phyloP scores from a whole-genome alignment of 345 rosid genomes.

The Alliaria petiolata region DNA sequence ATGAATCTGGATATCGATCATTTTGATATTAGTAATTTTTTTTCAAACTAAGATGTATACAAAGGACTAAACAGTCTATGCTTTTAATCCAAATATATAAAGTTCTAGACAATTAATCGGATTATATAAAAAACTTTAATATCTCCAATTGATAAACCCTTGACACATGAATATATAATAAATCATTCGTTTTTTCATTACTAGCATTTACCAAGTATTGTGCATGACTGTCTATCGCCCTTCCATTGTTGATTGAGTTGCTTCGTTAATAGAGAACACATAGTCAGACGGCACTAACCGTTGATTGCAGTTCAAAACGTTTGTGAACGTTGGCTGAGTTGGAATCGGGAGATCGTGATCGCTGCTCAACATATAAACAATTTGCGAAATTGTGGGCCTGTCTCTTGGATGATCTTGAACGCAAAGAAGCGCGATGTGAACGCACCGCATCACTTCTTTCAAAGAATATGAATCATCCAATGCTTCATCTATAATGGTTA shows the following conservation, averaged over 20 bases:
- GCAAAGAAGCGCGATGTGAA: slow-evolving; percentile 14
- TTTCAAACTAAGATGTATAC: no score
- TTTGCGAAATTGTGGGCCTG: background rate
- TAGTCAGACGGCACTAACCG: background rate
- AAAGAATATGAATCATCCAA: background rate
- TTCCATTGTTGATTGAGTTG: slow-evolving; percentile 3
- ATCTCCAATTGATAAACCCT: no score
- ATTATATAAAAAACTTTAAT: no score
- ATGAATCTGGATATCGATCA: no score
- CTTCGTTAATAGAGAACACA: background rate
- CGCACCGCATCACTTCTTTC: background rate
- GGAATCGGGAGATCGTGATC: slow-evolving; percentile 1
- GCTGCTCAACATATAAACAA: slow-evolving; percentile 1
- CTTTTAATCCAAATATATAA: no score
- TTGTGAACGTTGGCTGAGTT: slow-evolving; percentile 10
- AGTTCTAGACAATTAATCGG: no score
- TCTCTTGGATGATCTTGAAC: slow-evolving; percentile 12
- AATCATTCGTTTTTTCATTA: no score
- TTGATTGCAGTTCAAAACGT: background rate
- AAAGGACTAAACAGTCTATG: no score
- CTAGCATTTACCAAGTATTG: background rate
- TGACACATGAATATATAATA: no score
- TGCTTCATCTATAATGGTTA: background rate
- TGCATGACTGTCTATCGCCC: background rate
- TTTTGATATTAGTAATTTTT: no score